Base-by-base conservation (phyloP, 768 basidiomycete genomes). In the Termitomyces sp. region DNA sequence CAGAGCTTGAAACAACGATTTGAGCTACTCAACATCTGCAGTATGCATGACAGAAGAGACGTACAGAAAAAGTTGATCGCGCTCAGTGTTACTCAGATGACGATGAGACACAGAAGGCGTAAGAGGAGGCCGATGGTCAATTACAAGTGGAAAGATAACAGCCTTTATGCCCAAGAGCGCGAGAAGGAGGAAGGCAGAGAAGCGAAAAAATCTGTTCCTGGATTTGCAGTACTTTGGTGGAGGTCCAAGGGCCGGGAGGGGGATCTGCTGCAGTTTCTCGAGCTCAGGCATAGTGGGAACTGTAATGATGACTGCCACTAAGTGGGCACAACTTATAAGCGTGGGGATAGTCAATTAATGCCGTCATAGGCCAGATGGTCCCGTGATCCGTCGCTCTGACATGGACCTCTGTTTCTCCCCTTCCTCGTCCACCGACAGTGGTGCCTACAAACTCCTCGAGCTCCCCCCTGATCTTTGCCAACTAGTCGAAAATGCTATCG, bases 381-480 rank as follows among this genome's bases (percentile, higher is more conserved):
- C 18, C 54, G 24, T 22, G 36, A 31, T 36, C 2, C n/a, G 13
- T 48, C 53, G 48, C 48, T 47, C 13, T 48, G 20, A 30, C 37
- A 83, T 83, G 81, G 62, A 82, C 55, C 72, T 88, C 60, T 72
- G 64, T 58, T 88, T 86, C 66, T 84, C 86, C 24, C 64, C 77
- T 22, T 69, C 76, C 8, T 78, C 79, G 0, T 73, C 74, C 7
- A 65, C 66, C 39, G 83, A 88, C 52, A 66, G 74, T 2, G 82
- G 82, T 45, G 66, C 81, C n/a, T 89, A 79, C 69, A 88, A 84
- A 62, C 78, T 94, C 18, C 66, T 94, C 13, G 88, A 93, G 65
- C 81, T 94, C 2, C 84, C 91, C 2, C 73, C 84, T 5, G 89
- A 92, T 41, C 77, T 94, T 9, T 82, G 77, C 64, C 74, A 76